Evolutionary conservation across 768 basidiomycete genomes (phyloP).

Genomic region (Hirschioporus abietinus): DNA sequence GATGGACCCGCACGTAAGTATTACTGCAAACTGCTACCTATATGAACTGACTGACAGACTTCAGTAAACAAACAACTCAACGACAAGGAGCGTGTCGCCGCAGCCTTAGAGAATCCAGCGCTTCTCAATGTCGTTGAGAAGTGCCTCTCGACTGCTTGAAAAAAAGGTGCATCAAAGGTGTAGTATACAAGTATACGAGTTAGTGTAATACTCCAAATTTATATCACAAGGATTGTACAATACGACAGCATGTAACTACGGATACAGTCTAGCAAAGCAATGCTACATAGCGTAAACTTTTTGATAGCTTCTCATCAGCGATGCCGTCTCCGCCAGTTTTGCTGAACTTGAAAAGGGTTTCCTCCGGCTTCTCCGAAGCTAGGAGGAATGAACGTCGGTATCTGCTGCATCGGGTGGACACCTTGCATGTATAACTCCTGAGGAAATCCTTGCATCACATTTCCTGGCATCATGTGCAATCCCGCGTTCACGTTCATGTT

Average conservation of each 20-base stretch:
- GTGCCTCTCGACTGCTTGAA: slow-evolving; percentile 43
- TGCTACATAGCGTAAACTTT: background rate
- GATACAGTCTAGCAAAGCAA: slow-evolving; percentile 1
- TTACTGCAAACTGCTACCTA: background rate
- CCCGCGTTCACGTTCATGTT: background rate
- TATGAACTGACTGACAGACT: background rate
- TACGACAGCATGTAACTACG: slow-evolving; percentile 1
- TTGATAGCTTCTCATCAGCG: background rate
- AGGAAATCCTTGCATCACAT: background rate
- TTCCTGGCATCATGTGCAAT: background rate
- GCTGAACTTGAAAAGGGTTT: background rate
- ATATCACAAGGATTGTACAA: background rate
- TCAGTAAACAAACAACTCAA: slow-evolving; percentile 98
- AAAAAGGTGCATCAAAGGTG: background rate
- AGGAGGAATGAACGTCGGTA: background rate
- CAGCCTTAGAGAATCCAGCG: slow-evolving; percentile 88
- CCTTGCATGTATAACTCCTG: background rate
- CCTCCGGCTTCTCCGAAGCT: background rate
- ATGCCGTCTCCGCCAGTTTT: background rate
- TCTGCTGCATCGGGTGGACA: background rate
- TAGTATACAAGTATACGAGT: background rate
- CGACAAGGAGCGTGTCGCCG: slow-evolving; percentile 97
- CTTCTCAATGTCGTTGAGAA: slow-evolving; percentile 86
- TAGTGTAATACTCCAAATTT: background rate
- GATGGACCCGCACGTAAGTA: slow-evolving; percentile 80